Percentiles rank a stretch among this genome's conserved stretches.
Evolutionary conservation across 257 asterid genomes (phyloP).

Genomic region (Nicotiana noctiflora): DNA sequence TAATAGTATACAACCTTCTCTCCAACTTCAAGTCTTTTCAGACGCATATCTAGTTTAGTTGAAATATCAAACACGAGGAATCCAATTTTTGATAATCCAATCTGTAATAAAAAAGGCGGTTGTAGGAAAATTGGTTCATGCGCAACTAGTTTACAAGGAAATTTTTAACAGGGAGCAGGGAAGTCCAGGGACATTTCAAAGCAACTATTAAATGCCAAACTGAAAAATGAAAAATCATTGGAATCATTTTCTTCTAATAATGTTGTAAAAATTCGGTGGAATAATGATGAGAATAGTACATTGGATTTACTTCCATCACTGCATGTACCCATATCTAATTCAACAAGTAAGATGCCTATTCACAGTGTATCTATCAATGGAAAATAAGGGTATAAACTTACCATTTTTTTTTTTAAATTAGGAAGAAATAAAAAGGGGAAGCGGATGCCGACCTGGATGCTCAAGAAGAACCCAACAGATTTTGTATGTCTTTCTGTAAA

Average conservation of each 20-base stretch:
- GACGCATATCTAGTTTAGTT: not conserved
- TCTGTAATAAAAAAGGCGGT: not conserved
- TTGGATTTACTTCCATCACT: not conserved
- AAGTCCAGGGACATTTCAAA: not conserved
- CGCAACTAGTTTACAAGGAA: no score
- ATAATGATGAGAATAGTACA: not conserved
- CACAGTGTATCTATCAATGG: not conserved
- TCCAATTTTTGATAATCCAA: not conserved
- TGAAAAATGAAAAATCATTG: no score
- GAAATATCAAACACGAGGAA: not conserved
- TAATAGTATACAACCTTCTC: not conserved
- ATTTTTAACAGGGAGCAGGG: no score
- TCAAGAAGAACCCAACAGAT: constrained; percentile 40
- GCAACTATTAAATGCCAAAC: not conserved
- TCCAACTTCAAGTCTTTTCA: not conserved
- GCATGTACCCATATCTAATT: not conserved
- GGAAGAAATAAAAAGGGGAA: not conserved
- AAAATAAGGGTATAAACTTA: no score
- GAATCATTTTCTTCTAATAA: not conserved
- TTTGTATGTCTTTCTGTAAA: constrained; percentile 56
- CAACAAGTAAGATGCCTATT: not conserved
- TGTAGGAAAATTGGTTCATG: not conserved
- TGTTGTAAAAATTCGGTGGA: not conserved
- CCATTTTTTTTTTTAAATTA: no score
- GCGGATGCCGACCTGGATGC: constrained; percentile 25